Evolutionary conservation across 306 rosid genomes (phyloP).

Genomic region (Malus orientalis): DNA sequence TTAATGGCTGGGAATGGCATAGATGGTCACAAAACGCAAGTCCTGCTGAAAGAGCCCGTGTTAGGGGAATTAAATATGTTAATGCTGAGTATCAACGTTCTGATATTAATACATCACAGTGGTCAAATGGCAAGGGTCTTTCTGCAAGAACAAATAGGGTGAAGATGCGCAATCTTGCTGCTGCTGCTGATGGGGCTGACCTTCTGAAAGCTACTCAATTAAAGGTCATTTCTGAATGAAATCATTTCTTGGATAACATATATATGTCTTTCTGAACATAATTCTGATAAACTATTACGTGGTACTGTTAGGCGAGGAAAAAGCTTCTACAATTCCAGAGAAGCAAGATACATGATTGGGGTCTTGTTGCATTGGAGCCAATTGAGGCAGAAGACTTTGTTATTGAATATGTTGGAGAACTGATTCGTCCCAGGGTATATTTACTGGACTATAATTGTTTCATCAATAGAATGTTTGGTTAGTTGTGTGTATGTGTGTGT

Average conservation of each 20-base stretch:
- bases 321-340: conserved; percentile 74
- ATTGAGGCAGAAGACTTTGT: conserved; percentile 97
- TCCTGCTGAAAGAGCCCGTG: conserved; percentile 68
- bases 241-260: conserved; percentile 10
- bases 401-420: conserved; percentile 90
- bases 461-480: background rate
- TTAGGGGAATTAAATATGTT: conserved; percentile 47
- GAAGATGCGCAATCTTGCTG: conserved; percentile 86
- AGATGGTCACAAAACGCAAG: conserved; percentile 76
- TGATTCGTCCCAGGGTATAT: conserved; percentile 88
- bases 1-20: conserved; percentile 95
- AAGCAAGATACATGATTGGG: conserved; percentile 99
- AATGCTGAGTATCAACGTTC: conserved; percentile 29
- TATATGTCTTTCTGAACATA: conserved; percentile 9
- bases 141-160: conserved; percentile 97
- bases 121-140: conserved; percentile 76
- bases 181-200: conserved; percentile 96
- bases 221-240: conserved; percentile 48
- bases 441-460: background rate
- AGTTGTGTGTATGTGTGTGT: background rate
- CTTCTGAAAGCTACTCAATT: conserved; percentile 90
- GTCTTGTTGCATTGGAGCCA: conserved; percentile 89
- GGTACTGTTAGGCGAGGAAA: conserved; percentile 75
- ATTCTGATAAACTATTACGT: conserved; percentile 1
- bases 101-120: conserved; percentile 49